A percentile compares a stretch with the other conserved stretches of the same genome.
These are phyloP conservation scores for Phalaenopsis aphrodite DNA, from an alignment of 106 monocot species.

Conservation along the genomic window DNA sequence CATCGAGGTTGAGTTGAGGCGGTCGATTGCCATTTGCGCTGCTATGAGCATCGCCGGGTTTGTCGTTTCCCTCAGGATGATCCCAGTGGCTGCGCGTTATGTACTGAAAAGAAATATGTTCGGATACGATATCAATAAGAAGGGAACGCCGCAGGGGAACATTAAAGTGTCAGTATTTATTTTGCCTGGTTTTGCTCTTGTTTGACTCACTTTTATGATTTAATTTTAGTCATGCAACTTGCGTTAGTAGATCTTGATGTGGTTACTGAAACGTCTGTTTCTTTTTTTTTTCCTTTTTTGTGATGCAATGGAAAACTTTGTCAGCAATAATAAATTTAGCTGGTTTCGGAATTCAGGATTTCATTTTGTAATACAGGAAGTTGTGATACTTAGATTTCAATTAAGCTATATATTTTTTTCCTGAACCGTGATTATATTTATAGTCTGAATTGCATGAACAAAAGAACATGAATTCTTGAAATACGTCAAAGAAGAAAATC, in stretches of 20 bases:
- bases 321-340: neutral
- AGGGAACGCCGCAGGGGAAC: slow-evolving; percentile 60
- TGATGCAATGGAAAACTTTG: neutral
- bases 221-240: neutral
- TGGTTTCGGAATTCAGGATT: neutral
- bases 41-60: slow-evolving; percentile 82
- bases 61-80: slow-evolving; percentile 33
- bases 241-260: neutral
- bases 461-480: too few relatives aligned
- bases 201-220: neutral
- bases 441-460: too few relatives aligned
- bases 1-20: slow-evolving; percentile 48
- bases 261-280: neutral
- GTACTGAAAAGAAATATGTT: slow-evolving; percentile 62
- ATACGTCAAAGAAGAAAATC: too few relatives aligned
- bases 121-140: slow-evolving; percentile 95
- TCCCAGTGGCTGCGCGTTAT: slow-evolving; percentile 81
- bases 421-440: too few relatives aligned
- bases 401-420: too few relatives aligned
- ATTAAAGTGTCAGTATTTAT: slow-evolving; percentile 74
- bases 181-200: neutral
- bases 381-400: neutral
- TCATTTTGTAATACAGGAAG: neutral
- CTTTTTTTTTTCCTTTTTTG: neutral
- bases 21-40: slow-evolving; percentile 55